Base-by-base conservation (phyloP, 331 rosid genomes). In the Rhamnella rubrinervis region DNA sequence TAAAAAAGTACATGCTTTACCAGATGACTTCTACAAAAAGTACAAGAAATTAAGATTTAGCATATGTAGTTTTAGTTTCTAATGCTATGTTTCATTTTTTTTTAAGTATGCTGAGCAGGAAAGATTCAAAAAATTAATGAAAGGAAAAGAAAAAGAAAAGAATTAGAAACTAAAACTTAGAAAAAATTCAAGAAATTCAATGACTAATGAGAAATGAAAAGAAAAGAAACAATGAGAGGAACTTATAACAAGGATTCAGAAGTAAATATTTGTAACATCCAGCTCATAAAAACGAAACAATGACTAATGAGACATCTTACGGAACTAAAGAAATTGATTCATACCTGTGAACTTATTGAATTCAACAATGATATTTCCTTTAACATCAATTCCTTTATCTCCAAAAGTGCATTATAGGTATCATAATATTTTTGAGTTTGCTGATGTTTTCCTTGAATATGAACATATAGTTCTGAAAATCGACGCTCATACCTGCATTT, bases 291-390 rank as follows among this genome's bases (percentile, higher is more conserved):
- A 35, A n/a, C 16, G 59, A 18, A 10, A 25, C 14, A 59, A 19
- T 64, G 39, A 40, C 28, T 37, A 49, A 61, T 39, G 55, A 19
- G 37, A 51, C 41, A 60, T 59, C 31, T n/a, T 40, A n/a, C 18
- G 17, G 26, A 20, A 58, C 51, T 16, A 7, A 6, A 41, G 4
- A 66, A 47, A 52, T 37, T 68, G 44, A 74, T 55, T 63, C 44
- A 31, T 75, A 89, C 98, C 97, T 88, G 97, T 58, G 95, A 91
- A 83, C 81, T 85, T 75, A 91, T 79, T 2, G 98, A 93, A 83
- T 89, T 91, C 87, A 93, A 68, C 39, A 93, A 83, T 59, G 98
- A 93, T 59, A 82, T 84, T 84, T 93, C 97, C 85, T 91, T 93
- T 19, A 84, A 65, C 96, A 91, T 91, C 87, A 87, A 72, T 59